Evolutionary conservation across 139 green algal genomes (phyloP).

Genomic region (Auxenochlorella pyrenoidosa): DNA sequence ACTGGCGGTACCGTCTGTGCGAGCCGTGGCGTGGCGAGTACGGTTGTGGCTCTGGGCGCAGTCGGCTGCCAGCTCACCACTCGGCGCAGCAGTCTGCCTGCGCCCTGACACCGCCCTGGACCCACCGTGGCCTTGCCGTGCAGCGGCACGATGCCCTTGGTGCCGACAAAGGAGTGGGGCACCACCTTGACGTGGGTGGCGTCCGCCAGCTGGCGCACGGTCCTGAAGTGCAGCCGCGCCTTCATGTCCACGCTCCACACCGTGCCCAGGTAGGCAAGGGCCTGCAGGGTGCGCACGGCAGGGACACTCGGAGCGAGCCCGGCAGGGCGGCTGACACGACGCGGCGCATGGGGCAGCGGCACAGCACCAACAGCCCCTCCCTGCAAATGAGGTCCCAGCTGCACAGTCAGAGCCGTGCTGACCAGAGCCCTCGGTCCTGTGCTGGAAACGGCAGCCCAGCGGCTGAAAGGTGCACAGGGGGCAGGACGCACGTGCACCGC

Average conservation of each 20-base stretch:
- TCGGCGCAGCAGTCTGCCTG: too few species aligned
- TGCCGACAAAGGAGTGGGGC: constrained; percentile 70
- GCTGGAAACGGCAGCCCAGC: neutral
- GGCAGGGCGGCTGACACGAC: neutral
- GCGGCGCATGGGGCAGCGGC: neutral
- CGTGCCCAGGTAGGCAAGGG: constrained; percentile 35
- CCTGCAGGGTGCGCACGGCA: neutral
- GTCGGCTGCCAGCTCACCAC: too few species aligned
- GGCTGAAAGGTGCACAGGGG: too few species aligned
- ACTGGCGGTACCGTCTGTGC: too few species aligned
- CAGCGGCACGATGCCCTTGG: constrained; percentile 71
- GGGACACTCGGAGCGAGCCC: neutral
- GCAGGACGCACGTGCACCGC: constrained; percentile 1
- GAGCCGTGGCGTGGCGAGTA: too few species aligned
- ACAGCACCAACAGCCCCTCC: neutral
- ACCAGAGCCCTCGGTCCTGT: neutral
- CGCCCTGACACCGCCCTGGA: too few species aligned
- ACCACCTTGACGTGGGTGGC: constrained; percentile 65
- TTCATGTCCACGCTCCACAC: constrained; percentile 50
- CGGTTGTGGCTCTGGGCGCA: too few species aligned
- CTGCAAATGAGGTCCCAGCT: too few species aligned
- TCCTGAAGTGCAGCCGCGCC: constrained; percentile 24
- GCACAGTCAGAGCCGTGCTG: neutral
- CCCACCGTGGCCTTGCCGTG: constrained; percentile 59
- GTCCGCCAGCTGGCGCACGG: neutral